Conservation (phyloP, 2,329 filamentous ascomycete species). For the Graphiopsis chlorocephala region DNA sequence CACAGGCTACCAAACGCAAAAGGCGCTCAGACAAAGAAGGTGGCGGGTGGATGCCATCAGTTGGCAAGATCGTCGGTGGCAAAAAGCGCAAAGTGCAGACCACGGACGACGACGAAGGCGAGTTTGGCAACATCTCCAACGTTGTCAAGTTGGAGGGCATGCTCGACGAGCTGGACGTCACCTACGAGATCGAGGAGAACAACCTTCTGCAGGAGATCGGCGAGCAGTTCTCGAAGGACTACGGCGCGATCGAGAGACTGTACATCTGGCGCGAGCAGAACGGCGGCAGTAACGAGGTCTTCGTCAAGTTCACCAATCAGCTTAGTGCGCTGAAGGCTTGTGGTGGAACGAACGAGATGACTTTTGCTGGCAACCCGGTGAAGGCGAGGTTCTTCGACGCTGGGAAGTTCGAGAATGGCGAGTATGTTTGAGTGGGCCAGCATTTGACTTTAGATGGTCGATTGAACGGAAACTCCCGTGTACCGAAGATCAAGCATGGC, state of each 20-base stretch:
- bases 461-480: too few species aligned
- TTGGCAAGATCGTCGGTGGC: slow-evolving; percentile 79
- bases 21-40: slow-evolving; percentile 76
- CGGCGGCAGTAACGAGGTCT: slow-evolving; percentile 57
- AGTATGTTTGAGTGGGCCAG: slow-evolving; percentile 25
- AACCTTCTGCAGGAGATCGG: slow-evolving; percentile 89
- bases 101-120: slow-evolving; percentile 36
- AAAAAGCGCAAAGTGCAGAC: slow-evolving; percentile 50
- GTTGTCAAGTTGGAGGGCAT: slow-evolving; percentile 82
- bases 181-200: slow-evolving; percentile 68
- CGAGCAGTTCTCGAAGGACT: slow-evolving; percentile 81
- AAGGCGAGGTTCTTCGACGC: slow-evolving; percentile 76
- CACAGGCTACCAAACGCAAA: slow-evolving; percentile 82
- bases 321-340: slow-evolving; percentile 87
- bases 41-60: slow-evolving; percentile 68
- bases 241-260: slow-evolving; percentile 40
- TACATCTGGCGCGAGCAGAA: slow-evolving; percentile 57
- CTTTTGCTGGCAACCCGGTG: slow-evolving; percentile 86
- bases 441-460: slow-evolving; percentile 59
- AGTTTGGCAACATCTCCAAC: slow-evolving; percentile 62
- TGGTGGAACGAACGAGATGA: slow-evolving; percentile 79
- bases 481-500: slow-evolving; percentile 78
- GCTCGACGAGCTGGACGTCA: slow-evolving; percentile 79
- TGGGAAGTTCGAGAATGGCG: slow-evolving; percentile 74
- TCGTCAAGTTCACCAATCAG: slow-evolving; percentile 87